These are phyloP conservation scores for Cutaneotrichosporon mucoides DNA, from an alignment of 1,284 basidiomycete genomes.

Conservation along the genomic window DNA sequence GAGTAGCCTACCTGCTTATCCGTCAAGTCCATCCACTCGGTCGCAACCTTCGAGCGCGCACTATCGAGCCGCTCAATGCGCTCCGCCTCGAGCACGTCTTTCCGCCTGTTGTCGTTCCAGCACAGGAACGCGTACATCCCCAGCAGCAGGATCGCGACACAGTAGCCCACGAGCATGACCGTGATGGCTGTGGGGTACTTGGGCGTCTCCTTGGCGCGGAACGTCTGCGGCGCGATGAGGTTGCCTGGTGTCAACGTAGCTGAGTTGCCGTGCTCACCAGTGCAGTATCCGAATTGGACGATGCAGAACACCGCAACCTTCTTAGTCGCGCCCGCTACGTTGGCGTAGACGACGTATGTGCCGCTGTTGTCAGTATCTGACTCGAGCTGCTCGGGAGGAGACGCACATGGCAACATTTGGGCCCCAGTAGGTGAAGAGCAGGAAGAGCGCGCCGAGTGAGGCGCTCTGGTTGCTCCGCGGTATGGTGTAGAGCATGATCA, in stretches of 20 bases:
- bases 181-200: slow-evolving; percentile 23
- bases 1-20: slow-evolving; percentile 8
- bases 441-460: slow-evolving; percentile 26
- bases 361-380: not conserved
- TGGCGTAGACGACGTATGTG: slow-evolving; percentile 25
- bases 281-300: slow-evolving; percentile 27
- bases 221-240: slow-evolving; percentile 29
- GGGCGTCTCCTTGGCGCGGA: slow-evolving; percentile 25
- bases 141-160: slow-evolving; percentile 19
- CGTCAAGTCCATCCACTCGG: slow-evolving; percentile 28
- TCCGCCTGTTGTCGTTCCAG: slow-evolving; percentile 22
- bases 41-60: slow-evolving; percentile 2
- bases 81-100: slow-evolving; percentile 9
- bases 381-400: not conserved
- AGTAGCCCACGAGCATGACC: slow-evolving; percentile 31
- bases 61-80: slow-evolving; percentile 2
- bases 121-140: slow-evolving; percentile 17
- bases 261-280: not conserved
- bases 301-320: slow-evolving; percentile 28
- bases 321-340: slow-evolving; percentile 33
- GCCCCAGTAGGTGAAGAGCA: slow-evolving; percentile 26
- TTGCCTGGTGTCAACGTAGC: slow-evolving; percentile 15
- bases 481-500: slow-evolving; percentile 23
- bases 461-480: slow-evolving; percentile 27
- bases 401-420: slow-evolving; percentile 15